A percentile compares a stretch with the other conserved stretches of the same genome.
Evolutionary conservation across 2,329 filamentous ascomycete genomes (phyloP).

Genomic region (Fusarium sp.): DNA sequence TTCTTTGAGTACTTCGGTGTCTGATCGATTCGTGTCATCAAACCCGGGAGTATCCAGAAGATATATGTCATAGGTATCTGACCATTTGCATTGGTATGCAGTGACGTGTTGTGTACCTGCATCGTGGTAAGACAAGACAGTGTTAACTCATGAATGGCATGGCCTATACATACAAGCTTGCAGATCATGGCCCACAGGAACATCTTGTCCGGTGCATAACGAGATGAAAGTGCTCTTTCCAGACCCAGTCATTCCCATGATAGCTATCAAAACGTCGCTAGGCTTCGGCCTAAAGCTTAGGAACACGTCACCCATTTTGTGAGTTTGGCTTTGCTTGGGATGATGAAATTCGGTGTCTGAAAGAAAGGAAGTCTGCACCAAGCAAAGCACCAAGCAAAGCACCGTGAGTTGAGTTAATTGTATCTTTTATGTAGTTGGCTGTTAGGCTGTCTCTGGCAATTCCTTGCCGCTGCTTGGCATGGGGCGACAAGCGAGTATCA

Average conservation of each 20-base stretch:
- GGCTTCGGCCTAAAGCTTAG: neutral
- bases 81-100: neutral
- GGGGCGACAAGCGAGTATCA: neutral
- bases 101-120: neutral
- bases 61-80: neutral
- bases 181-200: neutral
- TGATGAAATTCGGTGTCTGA: neutral
- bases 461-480: neutral
- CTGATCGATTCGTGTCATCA: conserved; percentile 14
- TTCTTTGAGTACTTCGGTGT: conserved; percentile 3
- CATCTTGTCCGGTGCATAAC: neutral
- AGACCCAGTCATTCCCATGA: conserved; percentile 19
- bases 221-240: conserved; percentile 18
- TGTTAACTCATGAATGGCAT: neutral
- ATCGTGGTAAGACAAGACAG: neutral
- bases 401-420: neutral
- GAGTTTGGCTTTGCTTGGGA: neutral
- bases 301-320: neutral
- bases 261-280: conserved; percentile 1
- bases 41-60: conserved; percentile 15
- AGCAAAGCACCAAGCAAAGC: neutral
- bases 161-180: neutral
- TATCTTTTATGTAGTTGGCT: neutral
- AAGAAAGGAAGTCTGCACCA: neutral
- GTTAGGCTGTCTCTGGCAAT: neutral